phyloP scores from a whole-genome alignment of 2,329 filamentous ascomycete genomes.

The Colletotrichum graminicola region DNA sequence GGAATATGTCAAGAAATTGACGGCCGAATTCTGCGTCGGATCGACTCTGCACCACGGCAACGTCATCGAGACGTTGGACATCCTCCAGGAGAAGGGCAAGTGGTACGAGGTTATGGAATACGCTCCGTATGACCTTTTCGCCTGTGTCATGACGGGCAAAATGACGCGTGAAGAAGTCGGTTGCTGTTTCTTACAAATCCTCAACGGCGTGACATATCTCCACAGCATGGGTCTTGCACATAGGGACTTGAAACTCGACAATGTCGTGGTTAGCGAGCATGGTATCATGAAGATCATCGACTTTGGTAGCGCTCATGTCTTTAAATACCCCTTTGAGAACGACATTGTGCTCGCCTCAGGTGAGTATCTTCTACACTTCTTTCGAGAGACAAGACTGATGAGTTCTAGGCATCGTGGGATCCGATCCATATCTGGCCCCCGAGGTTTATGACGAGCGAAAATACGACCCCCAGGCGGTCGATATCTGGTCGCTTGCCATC shows the following conservation, averaged over 20 bases:
- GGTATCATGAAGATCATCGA: slow-evolving; percentile 99
- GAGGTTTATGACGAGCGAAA: slow-evolving; percentile 95
- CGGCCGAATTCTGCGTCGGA: slow-evolving; percentile 97
- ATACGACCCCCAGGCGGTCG: slow-evolving; percentile 93
- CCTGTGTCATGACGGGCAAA: slow-evolving; percentile 98
- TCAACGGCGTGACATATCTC: slow-evolving; percentile 93
- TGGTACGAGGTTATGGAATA: slow-evolving; percentile 99
- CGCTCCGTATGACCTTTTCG: slow-evolving; percentile 94
- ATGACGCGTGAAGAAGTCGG: slow-evolving; percentile 93
- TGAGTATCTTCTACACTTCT: slow-evolving; percentile 56
- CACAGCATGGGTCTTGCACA: slow-evolving; percentile 96
- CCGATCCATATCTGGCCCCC: slow-evolving; percentile 95
- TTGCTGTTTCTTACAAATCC: slow-evolving; percentile 92
- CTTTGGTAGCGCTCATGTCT: slow-evolving; percentile 97
- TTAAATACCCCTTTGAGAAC: slow-evolving; percentile 96
- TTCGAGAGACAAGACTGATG: slow-evolving; percentile 10
- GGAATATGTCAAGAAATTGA: slow-evolving; percentile 98
- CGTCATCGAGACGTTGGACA: slow-evolving; percentile 97
- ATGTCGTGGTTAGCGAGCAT: slow-evolving; percentile 94
- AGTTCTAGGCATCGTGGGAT: slow-evolving; percentile 74
- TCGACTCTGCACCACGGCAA: slow-evolving; percentile 98
- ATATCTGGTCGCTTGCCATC: slow-evolving; percentile 98
- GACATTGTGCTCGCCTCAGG: slow-evolving; percentile 85
- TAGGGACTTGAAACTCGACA: slow-evolving; percentile 95
- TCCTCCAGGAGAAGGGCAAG: slow-evolving; percentile 90